Conservation (phyloP, 768 basidiomycete species). For the Sporobolomyces roseus region DNA sequence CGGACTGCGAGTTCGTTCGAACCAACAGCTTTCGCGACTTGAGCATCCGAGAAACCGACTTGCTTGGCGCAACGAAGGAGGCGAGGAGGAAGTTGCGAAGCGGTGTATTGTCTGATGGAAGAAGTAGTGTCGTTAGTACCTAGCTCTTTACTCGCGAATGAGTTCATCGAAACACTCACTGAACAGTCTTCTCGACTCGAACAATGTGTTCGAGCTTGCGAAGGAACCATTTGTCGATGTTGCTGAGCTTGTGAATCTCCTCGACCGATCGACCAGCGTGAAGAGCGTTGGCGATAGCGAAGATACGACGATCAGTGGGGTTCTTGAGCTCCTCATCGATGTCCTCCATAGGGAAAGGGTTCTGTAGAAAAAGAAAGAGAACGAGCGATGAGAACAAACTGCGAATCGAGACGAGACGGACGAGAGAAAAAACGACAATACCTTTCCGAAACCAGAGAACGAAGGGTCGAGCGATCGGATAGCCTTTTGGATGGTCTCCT, state of each 20-base stretch:
- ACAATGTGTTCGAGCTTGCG: slow-evolving; percentile 78
- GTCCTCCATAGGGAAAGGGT: slow-evolving; percentile 61
- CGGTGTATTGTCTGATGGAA: slow-evolving; percentile 22
- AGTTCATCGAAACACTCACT: no score
- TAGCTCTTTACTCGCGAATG: no score
- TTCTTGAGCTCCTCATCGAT: slow-evolving; percentile 89
- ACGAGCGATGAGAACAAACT: no score
- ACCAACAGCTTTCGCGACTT: slow-evolving; percentile 76
- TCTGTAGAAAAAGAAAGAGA: slow-evolving; percentile 23
- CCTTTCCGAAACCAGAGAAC: slow-evolving; percentile 92
- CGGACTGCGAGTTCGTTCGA: slow-evolving; percentile 73
- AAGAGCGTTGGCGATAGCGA: slow-evolving; percentile 91
- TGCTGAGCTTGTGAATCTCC: slow-evolving; percentile 95
- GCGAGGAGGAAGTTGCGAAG: slow-evolving; percentile 50
- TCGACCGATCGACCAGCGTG: slow-evolving; percentile 89
- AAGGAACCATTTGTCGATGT: slow-evolving; percentile 98
- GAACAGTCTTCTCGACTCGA: slow-evolving; percentile 70
- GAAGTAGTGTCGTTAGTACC: no score
- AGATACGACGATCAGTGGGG: slow-evolving; percentile 94
- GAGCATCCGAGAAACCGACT: slow-evolving; percentile 90
- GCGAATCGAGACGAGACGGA: no score
- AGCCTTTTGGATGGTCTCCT: slow-evolving; percentile 97
- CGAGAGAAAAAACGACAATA: no score
- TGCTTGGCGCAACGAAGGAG: slow-evolving; percentile 82
- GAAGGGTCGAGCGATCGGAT: slow-evolving; percentile 95